phyloP scores from a whole-genome alignment of 1,139 yeast species.

The Candida buenavistaensis region DNA sequence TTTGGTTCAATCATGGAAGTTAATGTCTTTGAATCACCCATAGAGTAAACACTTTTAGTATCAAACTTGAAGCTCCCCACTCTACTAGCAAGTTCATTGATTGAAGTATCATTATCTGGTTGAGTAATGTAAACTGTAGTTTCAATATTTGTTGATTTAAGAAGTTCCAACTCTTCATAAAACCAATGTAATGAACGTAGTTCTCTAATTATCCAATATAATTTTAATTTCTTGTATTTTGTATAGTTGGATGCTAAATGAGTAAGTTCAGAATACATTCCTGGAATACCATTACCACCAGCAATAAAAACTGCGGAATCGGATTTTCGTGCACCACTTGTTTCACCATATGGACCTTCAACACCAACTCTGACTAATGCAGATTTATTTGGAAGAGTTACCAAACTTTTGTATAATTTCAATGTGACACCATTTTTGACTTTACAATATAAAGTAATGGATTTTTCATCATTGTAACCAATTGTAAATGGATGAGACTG shows the following conservation, averaged over 20 bases:
- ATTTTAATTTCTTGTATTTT: slow-evolving; percentile 24
- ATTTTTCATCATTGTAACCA: slow-evolving; percentile 27
- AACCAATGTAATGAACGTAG: slow-evolving; percentile 46
- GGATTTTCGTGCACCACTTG: slow-evolving; percentile 26
- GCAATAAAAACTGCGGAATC: slow-evolving; percentile 36
- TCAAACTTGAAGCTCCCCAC: not conserved
- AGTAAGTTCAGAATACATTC: slow-evolving; percentile 41
- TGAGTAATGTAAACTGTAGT: slow-evolving; percentile 21
- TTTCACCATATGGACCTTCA: slow-evolving; percentile 43
- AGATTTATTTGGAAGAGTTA: slow-evolving; percentile 24
- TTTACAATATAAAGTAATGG: slow-evolving; percentile 28
- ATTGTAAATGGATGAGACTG: slow-evolving; percentile 73
- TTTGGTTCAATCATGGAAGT: not conserved
- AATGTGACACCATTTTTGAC: slow-evolving; percentile 40
- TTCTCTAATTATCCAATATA: slow-evolving; percentile 49
- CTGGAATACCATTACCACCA: slow-evolving; percentile 45
- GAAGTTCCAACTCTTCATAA: slow-evolving; percentile 37
- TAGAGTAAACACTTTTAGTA: slow-evolving; percentile 1
- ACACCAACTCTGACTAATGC: slow-evolving; percentile 31
- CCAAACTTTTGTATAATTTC: slow-evolving; percentile 29
- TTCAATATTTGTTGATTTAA: slow-evolving; percentile 25
- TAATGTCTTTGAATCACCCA: slow-evolving; percentile 5
- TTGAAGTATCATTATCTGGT: slow-evolving; percentile 12
- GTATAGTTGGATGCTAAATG: slow-evolving; percentile 19
- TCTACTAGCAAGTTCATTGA: slow-evolving; percentile 1